phyloP scores from a whole-genome alignment of 1,139 yeast species.

The Kurtzmaniella quercitrusa region DNA sequence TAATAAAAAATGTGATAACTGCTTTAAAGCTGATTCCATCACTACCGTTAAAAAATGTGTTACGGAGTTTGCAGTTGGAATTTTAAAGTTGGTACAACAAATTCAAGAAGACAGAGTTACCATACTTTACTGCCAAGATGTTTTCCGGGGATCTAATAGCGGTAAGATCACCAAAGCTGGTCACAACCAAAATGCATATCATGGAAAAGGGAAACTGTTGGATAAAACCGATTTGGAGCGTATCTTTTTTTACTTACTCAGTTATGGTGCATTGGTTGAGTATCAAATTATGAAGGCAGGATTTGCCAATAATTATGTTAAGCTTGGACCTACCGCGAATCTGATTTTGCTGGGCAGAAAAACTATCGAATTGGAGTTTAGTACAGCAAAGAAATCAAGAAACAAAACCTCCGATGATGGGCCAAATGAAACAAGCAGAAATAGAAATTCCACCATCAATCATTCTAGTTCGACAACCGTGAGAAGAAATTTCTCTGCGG shows the following conservation, averaged over 20 bases:
- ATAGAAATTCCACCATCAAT: not conserved
- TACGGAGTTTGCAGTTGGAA: constrained; percentile 58
- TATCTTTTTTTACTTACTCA: constrained; percentile 70
- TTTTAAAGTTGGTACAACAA: constrained; percentile 55
- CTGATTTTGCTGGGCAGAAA: constrained; percentile 42
- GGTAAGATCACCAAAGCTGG: constrained; percentile 60
- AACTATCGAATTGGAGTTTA: constrained; percentile 36
- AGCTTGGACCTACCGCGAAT: constrained; percentile 51
- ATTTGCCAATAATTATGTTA: constrained; percentile 73
- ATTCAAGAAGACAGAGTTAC: constrained; percentile 66
- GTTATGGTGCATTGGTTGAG: constrained; percentile 67
- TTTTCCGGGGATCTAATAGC: constrained; percentile 70
- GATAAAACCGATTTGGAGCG: constrained; percentile 73
- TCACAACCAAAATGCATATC: constrained; percentile 55
- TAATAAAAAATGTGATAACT: constrained; percentile 78
- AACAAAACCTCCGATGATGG: not conserved
- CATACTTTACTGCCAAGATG: constrained; percentile 74
- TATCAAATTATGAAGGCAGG: constrained; percentile 71
- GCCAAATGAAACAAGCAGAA: not conserved
- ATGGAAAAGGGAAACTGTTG: constrained; percentile 66
- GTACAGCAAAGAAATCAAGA: constrained; percentile 9
- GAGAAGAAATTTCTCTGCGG: not conserved
- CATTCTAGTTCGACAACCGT: not conserved
- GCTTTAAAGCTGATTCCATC: constrained; percentile 48
- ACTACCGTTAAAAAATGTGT: constrained; percentile 59